Percentiles rank a stretch among this genome's conserved stretches.
Conservation (phyloP, 2,329 filamentous ascomycete genomes). For the Diaporthe aspalathi region DNA sequence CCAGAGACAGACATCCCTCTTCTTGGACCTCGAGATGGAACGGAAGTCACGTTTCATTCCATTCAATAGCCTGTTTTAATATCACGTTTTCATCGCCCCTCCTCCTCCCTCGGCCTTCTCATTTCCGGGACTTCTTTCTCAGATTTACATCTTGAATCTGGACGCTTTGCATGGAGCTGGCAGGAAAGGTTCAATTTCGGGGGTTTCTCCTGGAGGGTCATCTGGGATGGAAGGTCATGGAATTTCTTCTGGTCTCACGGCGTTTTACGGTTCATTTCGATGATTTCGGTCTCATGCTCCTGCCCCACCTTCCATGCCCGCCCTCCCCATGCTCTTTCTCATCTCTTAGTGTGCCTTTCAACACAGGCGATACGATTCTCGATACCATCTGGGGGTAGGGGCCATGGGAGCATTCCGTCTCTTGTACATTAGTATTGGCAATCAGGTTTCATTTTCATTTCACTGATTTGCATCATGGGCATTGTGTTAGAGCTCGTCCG, state of each 20-base stretch:
- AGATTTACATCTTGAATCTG: conserved; percentile 15
- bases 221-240: conserved; percentile 7
- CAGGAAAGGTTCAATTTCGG: not conserved
- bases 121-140: not conserved
- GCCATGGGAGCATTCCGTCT: not conserved
- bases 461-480: conserved; percentile 9
- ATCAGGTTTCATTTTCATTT: not conserved
- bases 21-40: not conserved
- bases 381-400: not conserved
- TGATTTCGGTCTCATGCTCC: not conserved
- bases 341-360: conserved; percentile 21
- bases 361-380: not conserved
- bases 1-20: not conserved
- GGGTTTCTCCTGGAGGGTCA: not conserved
- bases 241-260: conserved; percentile 16
- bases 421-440: conserved; percentile 32
- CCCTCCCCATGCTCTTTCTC: not conserved
- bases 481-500: not conserved
- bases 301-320: too few species aligned
- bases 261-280: conserved; percentile 8
- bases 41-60: not conserved
- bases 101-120: not conserved
- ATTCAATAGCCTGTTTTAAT: conserved; percentile 19
- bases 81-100: not conserved
- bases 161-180: not conserved